Evolutionary conservation across 257 asterid species (phyloP).

Genomic region (Nicotiana undulata): DNA sequence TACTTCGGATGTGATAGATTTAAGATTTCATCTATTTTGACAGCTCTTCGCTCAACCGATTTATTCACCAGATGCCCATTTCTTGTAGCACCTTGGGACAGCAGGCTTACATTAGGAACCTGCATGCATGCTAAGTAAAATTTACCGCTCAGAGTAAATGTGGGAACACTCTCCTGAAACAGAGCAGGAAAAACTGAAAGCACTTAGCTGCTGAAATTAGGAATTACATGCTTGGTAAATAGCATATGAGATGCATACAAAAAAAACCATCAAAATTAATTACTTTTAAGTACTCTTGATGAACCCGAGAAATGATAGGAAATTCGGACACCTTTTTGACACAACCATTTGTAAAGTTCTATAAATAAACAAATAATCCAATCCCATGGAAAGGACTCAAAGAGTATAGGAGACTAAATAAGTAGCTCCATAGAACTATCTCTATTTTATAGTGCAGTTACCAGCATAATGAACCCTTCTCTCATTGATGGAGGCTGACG

Average conservation of each 20-base stretch:
- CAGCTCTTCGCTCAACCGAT: conserved; percentile 29
- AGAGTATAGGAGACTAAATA: neutral
- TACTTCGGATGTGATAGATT: conserved; percentile 30
- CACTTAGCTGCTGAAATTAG: neutral
- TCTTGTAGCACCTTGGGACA: conserved; percentile 44
- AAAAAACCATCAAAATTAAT: neutral
- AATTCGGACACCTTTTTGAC: neutral
- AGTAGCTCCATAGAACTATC: neutral
- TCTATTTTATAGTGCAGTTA: conserved; percentile 31
- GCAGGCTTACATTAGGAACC: conserved; percentile 51
- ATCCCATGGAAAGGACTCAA: neutral
- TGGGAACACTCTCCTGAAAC: neutral
- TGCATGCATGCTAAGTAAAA: conserved; percentile 89
- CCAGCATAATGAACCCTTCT: conserved; percentile 47
- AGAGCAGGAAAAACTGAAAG: neutral
- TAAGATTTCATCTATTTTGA: conserved; percentile 18
- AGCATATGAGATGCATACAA: neutral
- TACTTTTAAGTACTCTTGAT: neutral
- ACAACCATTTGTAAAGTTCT: neutral
- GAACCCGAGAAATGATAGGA: neutral
- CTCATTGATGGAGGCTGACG: conserved; percentile 41
- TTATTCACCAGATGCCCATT: conserved; percentile 39
- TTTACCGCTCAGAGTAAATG: conserved; percentile 72
- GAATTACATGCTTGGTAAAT: neutral
- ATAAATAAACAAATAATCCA: neutral